These are phyloP conservation scores for Carex arenaria DNA, from an alignment of 202 grass and related monocot species.

Conservation along the genomic window DNA sequence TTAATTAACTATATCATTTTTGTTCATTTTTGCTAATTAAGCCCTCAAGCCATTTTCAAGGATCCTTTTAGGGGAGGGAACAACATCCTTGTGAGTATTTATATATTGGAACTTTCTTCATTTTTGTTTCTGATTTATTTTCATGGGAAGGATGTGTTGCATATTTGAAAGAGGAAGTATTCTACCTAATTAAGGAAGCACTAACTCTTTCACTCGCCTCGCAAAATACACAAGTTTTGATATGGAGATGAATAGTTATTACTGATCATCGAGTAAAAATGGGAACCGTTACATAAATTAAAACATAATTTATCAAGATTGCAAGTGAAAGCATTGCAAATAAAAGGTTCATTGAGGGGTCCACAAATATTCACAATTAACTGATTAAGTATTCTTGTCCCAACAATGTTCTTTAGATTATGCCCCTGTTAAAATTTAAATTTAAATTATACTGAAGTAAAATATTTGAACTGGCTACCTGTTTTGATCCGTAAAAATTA, in stretches of 20 bases:
- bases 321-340: neutral
- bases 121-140: neutral
- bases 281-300: neutral
- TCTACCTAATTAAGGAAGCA: no score
- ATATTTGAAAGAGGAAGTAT: neutral
- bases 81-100: conserved; percentile 65
- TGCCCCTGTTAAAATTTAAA: neutral
- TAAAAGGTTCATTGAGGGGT: neutral
- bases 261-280: neutral
- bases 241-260: no score
- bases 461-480: neutral
- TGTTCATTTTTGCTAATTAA: conserved; percentile 19
- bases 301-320: neutral
- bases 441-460: neutral
- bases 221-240: neutral
- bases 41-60: conserved; percentile 78
- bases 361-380: neutral
- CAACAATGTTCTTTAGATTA: neutral
- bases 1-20: neutral
- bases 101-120: neutral
- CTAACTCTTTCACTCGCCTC: neutral
- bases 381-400: neutral
- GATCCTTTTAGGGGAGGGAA: conserved; percentile 87
- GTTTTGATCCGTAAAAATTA: neutral
- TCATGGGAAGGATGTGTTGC: neutral